Evolutionary conservation across 768 basidiomycete genomes (phyloP), one percentile per base, ranked within the genome.

Genomic region (Kwoniella mangroviensis): DNA sequence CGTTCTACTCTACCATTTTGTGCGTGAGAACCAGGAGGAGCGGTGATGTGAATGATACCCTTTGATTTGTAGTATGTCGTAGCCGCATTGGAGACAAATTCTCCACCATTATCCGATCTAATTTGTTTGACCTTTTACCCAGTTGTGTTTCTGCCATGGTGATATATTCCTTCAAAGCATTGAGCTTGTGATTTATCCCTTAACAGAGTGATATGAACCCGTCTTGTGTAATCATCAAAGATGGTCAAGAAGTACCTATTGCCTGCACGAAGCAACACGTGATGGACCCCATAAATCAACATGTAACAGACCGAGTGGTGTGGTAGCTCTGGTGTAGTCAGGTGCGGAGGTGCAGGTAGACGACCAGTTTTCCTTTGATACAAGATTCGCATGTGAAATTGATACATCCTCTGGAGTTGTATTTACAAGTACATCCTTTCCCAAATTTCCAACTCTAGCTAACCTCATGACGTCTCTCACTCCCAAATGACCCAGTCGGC

Each of bases 1-100:
- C 75, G 55, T 57, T 75, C 75, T 10, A 73, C 69, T 15, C 75
- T 41, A 15, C 72, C 72, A 55, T 75, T 75, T 22, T 70, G 65
- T 26, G 68, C 63, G 49, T 75, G 75, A 2, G 65, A 62, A 41
- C 61, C 75, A 54, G 75, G 65, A 26, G 74, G 74, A 6, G 65
- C 67, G 12, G 59, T 45, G 34, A 43, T 55, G 41, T 64, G 63
- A 12, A 52, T 28, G 34, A 64, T 64, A 3, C 63, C 63, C 15
- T 28, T 49, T 53, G 34, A 12, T 65, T 41, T 15, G 26, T 51
- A 42, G 59, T 61, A 42, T 56, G 52, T 17, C 57, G 54, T 21
- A 21, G 49, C 28, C 21, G 19, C 15, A 42, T 12, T 40, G 22
- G 60, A 55, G 2, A 13, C 56, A 19, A 69, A 69, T 21, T 69